Evolutionary conservation across 768 basidiomycete species (phyloP).

Genomic region (Epithele typhae): DNA sequence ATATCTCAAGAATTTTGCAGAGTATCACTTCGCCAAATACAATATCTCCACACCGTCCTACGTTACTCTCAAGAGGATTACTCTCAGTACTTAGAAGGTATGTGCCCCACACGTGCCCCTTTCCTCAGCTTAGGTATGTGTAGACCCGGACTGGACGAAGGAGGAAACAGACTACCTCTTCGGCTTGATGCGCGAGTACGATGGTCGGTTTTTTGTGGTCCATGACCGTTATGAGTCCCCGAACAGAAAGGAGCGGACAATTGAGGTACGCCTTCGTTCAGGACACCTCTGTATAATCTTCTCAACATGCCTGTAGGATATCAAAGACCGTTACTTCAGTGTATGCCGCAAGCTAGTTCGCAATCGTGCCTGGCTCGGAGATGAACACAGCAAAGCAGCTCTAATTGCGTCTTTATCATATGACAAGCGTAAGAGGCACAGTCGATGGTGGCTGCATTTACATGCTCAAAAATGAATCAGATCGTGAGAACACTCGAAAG

Average conservation of each 20-base stretch:
- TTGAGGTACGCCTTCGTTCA: constrained; percentile 54
- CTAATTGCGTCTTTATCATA: constrained; percentile 74
- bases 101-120: background rate
- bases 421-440: constrained; percentile 66
- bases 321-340: constrained; percentile 92
- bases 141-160: constrained; percentile 84
- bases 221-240: constrained; percentile 85
- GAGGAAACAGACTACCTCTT: constrained; percentile 96
- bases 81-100: constrained; percentile 70
- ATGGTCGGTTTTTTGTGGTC: constrained; percentile 85
- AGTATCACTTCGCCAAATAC: constrained; percentile 82
- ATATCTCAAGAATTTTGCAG: constrained; percentile 61
- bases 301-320: constrained; percentile 47
- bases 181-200: constrained; percentile 71
- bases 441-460: background rate
- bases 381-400: constrained; percentile 65
- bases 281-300: background rate
- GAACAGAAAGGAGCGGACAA: constrained; percentile 43
- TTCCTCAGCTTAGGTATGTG: background rate
- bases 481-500: constrained; percentile 86
- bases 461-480: constrained; percentile 66
- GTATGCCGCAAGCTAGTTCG: constrained; percentile 86
- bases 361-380: constrained; percentile 80
- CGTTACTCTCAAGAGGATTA: constrained; percentile 89
- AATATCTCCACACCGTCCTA: constrained; percentile 62